Evolutionary conservation across 2,329 filamentous ascomycete genomes (phyloP).

Genomic region (Thielaviopsis musarum): DNA sequence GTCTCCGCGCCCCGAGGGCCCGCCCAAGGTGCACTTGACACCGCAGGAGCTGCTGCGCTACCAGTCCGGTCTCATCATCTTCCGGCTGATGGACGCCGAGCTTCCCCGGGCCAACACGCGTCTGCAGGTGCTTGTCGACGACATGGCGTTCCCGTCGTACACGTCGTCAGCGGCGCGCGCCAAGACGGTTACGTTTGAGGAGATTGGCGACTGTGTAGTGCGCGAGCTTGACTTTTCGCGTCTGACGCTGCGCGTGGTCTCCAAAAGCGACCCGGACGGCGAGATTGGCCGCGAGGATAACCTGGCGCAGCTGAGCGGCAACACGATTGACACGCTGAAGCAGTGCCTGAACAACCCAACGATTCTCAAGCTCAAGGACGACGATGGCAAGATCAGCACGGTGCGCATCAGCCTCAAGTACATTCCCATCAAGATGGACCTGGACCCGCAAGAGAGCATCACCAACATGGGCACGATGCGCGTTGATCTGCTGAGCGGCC

Average conservation of each 20-base stretch:
- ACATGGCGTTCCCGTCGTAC: slow-evolving; percentile 85
- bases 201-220: slow-evolving; percentile 90
- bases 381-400: slow-evolving; percentile 58
- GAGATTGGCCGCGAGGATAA: slow-evolving; percentile 57
- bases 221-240: slow-evolving; percentile 94
- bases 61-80: slow-evolving; percentile 83
- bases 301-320: slow-evolving; percentile 67
- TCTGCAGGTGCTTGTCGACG: slow-evolving; percentile 82
- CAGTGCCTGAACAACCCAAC: slow-evolving; percentile 87
- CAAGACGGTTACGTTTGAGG: slow-evolving; percentile 59
- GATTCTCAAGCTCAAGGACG: slow-evolving; percentile 59
- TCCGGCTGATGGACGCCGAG: slow-evolving; percentile 83
- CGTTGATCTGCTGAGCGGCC: slow-evolving; percentile 78
- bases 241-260: slow-evolving; percentile 71
- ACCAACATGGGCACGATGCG: slow-evolving; percentile 96
- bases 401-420: slow-evolving; percentile 90
- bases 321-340: slow-evolving; percentile 74
- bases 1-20: slow-evolving; percentile 28
- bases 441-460: slow-evolving; percentile 91
- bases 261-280: slow-evolving; percentile 58
- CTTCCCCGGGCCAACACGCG: slow-evolving; percentile 60
- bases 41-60: slow-evolving; percentile 69
- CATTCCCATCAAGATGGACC: slow-evolving; percentile 80
- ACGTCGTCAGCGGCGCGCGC: slow-evolving; percentile 58
- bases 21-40: slow-evolving; percentile 62